Evolutionary conservation across 148 eudicot species (phyloP), one percentile per base, ranked within the genome.

Genomic region (Persicaria tinctoria): DNA sequence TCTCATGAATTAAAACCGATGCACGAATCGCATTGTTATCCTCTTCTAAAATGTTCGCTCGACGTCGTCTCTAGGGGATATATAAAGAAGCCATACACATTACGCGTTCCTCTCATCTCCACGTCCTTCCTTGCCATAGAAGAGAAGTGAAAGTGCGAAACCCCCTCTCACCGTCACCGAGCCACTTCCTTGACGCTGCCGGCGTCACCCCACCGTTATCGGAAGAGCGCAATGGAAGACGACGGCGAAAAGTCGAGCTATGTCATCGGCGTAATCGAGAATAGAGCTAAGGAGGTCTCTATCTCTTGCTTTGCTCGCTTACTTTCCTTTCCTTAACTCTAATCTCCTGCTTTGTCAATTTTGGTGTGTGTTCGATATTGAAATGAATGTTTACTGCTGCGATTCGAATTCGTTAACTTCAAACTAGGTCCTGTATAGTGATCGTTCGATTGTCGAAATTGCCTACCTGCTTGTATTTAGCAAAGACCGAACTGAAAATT

Each of bases 251-350:
- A 84, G 83, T 92, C 99, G 48, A 87, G 91, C 82, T 92, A 90
- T 84, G 82, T 95, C 70, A 77, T 89, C 78, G 94, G 93, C 56
- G 83, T 95, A 17, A 95, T 95, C 75, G 97, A 90, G 82, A 95
- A 95, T 79, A 78, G 99, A 72, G 99, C 99, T 27, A 95, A 95
- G 80, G 99, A 92, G 97, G 99, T 90, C 54, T 57, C 27, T 70
- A 60, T 70, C 57, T 75, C 75, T 63, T 73, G 76, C 70, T 59
- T 59, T 74, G 50, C 10, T 59, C 60, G 51, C 23, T 57, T 9
- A 17, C 72, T 2, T 64, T 38, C 6, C 38, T 64, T 44, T 38
- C 45, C 41, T 62, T 18, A 44, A 23, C 38, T n/a, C 6, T 48
- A n/a, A 63, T 75, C 46, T 47, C 54, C 12, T 27, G 14, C 17